phyloP scores from a whole-genome alignment of 495 filamentous ascomycete genomes.

The Astrothelium macrocarpum region DNA sequence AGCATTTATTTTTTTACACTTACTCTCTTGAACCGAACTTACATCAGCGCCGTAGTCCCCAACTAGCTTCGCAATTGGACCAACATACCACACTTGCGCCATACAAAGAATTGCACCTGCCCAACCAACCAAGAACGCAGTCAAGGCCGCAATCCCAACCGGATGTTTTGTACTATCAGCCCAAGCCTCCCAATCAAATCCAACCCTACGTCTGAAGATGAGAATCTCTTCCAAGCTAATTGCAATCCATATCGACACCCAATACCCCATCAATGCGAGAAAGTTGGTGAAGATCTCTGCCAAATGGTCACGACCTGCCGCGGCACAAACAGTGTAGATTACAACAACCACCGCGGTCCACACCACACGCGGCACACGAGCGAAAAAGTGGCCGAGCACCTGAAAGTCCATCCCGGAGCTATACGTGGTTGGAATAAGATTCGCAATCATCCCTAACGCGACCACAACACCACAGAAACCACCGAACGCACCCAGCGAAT shows the following conservation, averaged over 20 bases:
- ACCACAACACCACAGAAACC: conserved; percentile 65
- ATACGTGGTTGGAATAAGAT: conserved; percentile 61
- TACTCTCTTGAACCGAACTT: conserved; percentile 15
- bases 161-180: conserved; percentile 28
- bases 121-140: conserved; percentile 35
- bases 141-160: conserved; percentile 30
- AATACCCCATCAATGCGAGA: conserved; percentile 52
- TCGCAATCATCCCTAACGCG: conserved; percentile 61
- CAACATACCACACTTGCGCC: conserved; percentile 37
- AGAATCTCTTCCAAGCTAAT: conserved; percentile 46
- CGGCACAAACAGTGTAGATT: conserved; percentile 46
- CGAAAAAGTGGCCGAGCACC: conserved; percentile 39
- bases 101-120: conserved; percentile 33
- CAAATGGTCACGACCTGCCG: conserved; percentile 43
- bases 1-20: conserved; percentile 6
- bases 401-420: conserved; percentile 57
- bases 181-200: conserved; percentile 37
- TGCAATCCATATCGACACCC: conserved; percentile 44
- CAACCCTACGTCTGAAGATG: conserved; percentile 37
- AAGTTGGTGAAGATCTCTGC: conserved; percentile 50
- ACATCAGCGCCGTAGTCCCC: conserved; percentile 54
- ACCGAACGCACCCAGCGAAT: conserved; percentile 55
- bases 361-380: conserved; percentile 40
- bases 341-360: conserved; percentile 42
- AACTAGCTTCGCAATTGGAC: conserved; percentile 30